These are phyloP conservation scores for Capronia americana DNA, from an alignment of 2,329 filamentous ascomycete species.

Conservation along the genomic window DNA sequence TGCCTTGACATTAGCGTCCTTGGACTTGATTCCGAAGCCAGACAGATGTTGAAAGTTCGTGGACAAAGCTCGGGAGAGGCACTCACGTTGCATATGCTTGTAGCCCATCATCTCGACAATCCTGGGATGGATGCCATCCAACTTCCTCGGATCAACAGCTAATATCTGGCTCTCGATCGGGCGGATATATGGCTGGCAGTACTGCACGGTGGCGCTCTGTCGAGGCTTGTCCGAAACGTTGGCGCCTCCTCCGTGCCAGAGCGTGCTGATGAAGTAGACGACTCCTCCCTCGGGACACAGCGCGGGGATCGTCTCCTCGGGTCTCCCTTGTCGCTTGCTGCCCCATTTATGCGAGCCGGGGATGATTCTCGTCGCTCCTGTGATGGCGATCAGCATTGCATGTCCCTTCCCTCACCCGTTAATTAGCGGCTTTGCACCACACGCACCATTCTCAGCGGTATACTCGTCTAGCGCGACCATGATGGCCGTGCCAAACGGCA, in stretches of 20 bases:
- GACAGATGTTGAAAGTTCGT: background rate
- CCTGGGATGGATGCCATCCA: conserved; percentile 41
- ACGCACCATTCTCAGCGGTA: conserved; percentile 40
- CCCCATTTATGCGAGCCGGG: conserved; percentile 48
- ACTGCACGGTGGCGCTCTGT: conserved; percentile 49
- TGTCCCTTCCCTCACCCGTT: conserved; percentile 44
- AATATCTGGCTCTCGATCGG: conserved; percentile 46
- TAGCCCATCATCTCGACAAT: conserved; percentile 49
- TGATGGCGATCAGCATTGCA: conserved; percentile 22
- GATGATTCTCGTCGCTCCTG: conserved; percentile 43
- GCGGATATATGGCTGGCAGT: conserved; percentile 50
- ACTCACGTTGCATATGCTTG: conserved; percentile 38
- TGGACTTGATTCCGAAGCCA: background rate
- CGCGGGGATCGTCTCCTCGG: conserved; percentile 44
- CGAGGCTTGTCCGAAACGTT: conserved; percentile 44
- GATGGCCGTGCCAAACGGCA: conserved; percentile 45
- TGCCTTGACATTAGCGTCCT: background rate
- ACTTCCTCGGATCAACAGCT: conserved; percentile 44
- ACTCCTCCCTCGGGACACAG: conserved; percentile 48
- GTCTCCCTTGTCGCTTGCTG: conserved; percentile 36
- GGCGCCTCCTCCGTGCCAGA: conserved; percentile 50
- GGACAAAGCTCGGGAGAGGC: too few species aligned
- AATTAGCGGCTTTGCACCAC: conserved; percentile 20
- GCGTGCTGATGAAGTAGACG: conserved; percentile 46
- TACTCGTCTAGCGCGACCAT: conserved; percentile 43